Conservation (phyloP, 805 yeast genomes). For the Teunomyces kruisii region DNA sequence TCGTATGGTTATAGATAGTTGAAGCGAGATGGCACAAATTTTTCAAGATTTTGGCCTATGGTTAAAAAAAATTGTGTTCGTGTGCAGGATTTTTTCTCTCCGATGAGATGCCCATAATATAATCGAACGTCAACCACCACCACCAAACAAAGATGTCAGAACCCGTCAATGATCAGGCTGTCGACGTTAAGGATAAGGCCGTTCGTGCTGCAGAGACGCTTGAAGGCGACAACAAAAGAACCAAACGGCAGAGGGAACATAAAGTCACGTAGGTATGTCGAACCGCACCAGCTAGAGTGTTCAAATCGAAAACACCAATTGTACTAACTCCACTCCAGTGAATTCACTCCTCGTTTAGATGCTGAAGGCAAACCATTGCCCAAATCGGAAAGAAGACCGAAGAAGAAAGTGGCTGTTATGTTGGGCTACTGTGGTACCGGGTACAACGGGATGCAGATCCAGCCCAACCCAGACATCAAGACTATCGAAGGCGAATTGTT, state of each 20-base stretch:
- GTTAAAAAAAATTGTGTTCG: neutral
- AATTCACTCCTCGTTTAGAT: slow-evolving; percentile 49
- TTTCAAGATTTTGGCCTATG: slow-evolving; percentile 2
- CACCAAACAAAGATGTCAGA: slow-evolving; percentile 1
- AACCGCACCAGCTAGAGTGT: too few species aligned
- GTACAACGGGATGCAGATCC: slow-evolving; percentile 91
- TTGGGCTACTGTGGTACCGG: slow-evolving; percentile 96
- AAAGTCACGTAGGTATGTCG: slow-evolving; percentile 61
- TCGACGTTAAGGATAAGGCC: neutral
- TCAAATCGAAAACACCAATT: too few species aligned
- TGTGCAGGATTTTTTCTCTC: neutral
- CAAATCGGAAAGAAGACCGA: slow-evolving; percentile 67
- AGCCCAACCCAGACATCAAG: slow-evolving; percentile 72
- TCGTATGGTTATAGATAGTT: neutral
- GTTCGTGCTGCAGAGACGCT: slow-evolving; percentile 16
- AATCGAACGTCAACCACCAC: neutral
- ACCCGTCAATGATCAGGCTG: neutral
- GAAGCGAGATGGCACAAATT: slow-evolving; percentile 4
- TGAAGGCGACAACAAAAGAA: slow-evolving; percentile 19
- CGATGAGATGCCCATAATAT: slow-evolving; percentile 4
- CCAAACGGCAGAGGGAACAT: slow-evolving; percentile 23
- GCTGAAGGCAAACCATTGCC: slow-evolving; percentile 62
- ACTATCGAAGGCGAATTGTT: slow-evolving; percentile 91
- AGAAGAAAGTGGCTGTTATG: slow-evolving; percentile 85
- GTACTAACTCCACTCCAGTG: slow-evolving; percentile 20